Percentiles rank a stretch among this genome's conserved stretches.
phyloP scores from a whole-genome alignment of 2,329 filamentous ascomycete genomes.

The Colletotrichum magnum region DNA sequence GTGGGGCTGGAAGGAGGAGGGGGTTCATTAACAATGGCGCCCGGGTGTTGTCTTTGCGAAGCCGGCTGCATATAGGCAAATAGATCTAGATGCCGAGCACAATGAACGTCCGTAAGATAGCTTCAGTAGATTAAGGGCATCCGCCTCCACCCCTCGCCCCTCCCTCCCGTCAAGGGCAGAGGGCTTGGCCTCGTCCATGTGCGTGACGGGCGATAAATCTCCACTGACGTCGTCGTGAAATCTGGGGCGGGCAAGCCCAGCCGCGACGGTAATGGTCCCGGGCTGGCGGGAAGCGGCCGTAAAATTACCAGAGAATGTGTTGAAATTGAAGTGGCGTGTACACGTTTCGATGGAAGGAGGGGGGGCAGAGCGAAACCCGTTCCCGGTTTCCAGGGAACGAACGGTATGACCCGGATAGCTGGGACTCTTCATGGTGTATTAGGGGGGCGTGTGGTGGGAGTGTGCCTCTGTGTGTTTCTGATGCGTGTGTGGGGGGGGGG shows the following conservation, averaged over 20 bases:
- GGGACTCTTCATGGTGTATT: constrained; percentile 8
- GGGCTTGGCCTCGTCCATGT: too few species aligned
- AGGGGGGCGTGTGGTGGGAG: constrained; percentile 17
- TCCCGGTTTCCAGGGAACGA: constrained; percentile 17
- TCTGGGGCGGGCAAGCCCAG: background rate
- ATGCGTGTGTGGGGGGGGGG: background rate
- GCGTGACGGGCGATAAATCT: too few species aligned
- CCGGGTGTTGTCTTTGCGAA: background rate
- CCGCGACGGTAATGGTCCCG: constrained; percentile 5
- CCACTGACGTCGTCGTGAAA: background rate
- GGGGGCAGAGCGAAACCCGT: background rate
- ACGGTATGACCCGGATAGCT: constrained; percentile 24
- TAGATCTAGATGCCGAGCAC: background rate
- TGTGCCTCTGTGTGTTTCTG: constrained; percentile 1
- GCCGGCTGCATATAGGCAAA: background rate
- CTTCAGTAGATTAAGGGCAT: too few species aligned
- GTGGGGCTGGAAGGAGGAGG: background rate
- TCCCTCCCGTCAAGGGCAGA: too few species aligned
- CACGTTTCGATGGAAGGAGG: background rate
- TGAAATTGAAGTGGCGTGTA: constrained; percentile 3
- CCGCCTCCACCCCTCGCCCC: too few species aligned
- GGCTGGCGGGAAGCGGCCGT: constrained; percentile 20
- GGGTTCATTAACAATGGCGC: background rate
- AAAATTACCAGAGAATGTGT: background rate
- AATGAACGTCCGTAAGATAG: too few species aligned